Base-by-base conservation (phyloP, 2,329 filamentous ascomycete genomes). In the Cercospora brassicicola region DNA sequence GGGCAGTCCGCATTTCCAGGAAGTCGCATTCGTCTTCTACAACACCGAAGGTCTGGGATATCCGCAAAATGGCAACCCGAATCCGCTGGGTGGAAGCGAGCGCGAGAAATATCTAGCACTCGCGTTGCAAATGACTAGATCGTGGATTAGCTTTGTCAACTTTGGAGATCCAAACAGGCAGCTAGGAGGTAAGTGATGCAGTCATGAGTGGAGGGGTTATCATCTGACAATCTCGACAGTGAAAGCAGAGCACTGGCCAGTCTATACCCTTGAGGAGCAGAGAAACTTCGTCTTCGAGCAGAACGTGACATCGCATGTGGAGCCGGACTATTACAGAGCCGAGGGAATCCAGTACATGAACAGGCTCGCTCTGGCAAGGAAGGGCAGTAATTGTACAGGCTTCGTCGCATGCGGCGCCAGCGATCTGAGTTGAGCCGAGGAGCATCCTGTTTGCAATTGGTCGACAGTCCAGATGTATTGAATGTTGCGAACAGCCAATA, bases 21-120 rank as follows among this genome's bases (percentile, higher is more conserved):
- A 87, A 74, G 83, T 87, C 0, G 79, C 82, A 0, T 86, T 86
- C 68, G 85, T 87, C 6, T 85, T 88, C 61, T 75, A 85, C 70
- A 88, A 88, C 69, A 75, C 81, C 6, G 69, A 79, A 4, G 86
- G 85, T 0, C 62, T 67, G 7, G 70, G 70, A 6, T 72, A 70
- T 30, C 66, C 64, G n/a, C 70, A 70, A 18, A 70, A 69, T 36
- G 69, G 67, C 2, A 69, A 67, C 36, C 71, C 74, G 30, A 73
- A 76, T 51, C 68, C 74, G 1, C 13, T 74, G 2, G 71, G 73
- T 9, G 74, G 74, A 4, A 42, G 60, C 2, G 66, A 72, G 10
- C 64, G 73, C 18, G 73, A 81, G 61, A 80, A 79, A 1, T 84
- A 81, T 67, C 67, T 78, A 10, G 71, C 77, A 4, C 76, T 87